Conservation (phyloP, 148 eudicot species). For the Diospyros lotus region DNA sequence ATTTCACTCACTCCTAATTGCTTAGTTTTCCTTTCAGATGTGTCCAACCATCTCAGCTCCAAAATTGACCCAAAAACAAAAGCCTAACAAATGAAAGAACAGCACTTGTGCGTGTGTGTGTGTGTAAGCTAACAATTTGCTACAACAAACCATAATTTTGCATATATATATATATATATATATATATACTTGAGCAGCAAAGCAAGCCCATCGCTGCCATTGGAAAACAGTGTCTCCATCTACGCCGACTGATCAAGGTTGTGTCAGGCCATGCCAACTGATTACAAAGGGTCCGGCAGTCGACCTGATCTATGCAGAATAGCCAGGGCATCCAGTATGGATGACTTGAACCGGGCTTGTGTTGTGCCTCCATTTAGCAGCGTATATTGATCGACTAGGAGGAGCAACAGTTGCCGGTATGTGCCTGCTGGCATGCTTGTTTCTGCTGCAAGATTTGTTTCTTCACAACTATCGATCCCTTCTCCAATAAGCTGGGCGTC, state of each 20-base stretch:
- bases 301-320: no score
- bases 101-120: neutral
- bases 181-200: no score
- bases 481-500: constrained; percentile 47
- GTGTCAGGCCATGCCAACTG: no score
- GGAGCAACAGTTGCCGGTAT: constrained; percentile 25
- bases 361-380: neutral
- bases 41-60: no score
- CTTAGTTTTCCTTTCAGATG: no score
- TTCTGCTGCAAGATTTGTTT: constrained; percentile 34
- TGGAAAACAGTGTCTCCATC: neutral
- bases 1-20: no score
- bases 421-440: constrained; percentile 9
- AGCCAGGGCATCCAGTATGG: neutral
- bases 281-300: no score
- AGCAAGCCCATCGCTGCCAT: no score
- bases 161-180: no score
- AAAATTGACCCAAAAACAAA: neutral
- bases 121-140: no score
- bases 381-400: constrained; percentile 11
- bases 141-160: no score
- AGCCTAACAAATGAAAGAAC: constrained; percentile 20
- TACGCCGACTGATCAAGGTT: neutral
- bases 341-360: neutral
- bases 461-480: constrained; percentile 44